Conservation (phyloP, 1,284 basidiomycete genomes). For the Malassezia vespertilionis region DNA sequence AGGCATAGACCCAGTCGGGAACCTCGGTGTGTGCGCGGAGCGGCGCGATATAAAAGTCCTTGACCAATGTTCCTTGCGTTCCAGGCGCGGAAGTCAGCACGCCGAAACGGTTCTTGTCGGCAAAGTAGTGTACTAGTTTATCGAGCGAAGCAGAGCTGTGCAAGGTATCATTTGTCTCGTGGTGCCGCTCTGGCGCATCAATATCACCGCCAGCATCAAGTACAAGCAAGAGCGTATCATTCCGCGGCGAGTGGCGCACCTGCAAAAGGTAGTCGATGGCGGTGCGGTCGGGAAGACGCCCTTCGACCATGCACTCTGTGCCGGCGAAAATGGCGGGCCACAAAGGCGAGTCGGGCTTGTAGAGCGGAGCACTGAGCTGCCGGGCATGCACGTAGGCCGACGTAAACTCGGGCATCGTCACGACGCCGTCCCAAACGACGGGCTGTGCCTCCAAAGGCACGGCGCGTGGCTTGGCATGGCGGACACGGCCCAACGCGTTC, state of each 20-base stretch:
- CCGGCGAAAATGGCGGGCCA: conserved; percentile 29
- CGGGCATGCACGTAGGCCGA: conserved; percentile 35
- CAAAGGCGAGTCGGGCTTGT: conserved; percentile 13
- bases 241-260: conserved; percentile 28
- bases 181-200: not conserved
- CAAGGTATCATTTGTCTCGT: conserved; percentile 18
- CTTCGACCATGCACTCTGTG: conserved; percentile 28
- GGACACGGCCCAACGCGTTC: conserved; percentile 11
- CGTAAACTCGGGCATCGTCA: conserved; percentile 39
- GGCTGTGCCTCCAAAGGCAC: conserved; percentile 17
- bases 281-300: conserved; percentile 33
- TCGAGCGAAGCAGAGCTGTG: conserved; percentile 20
- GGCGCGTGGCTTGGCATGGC: conserved; percentile 11
- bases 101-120: conserved; percentile 29
- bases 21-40: conserved; percentile 27
- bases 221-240: conserved; percentile 30
- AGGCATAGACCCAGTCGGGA: conserved; percentile 35
- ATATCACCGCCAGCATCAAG: conserved; percentile 23
- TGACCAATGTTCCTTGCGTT: conserved; percentile 30
- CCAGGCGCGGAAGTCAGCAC: conserved; percentile 22
- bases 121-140: conserved; percentile 23
- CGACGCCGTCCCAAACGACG: conserved; percentile 41
- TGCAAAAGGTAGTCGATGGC: conserved; percentile 40
- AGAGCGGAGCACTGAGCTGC: conserved; percentile 27
- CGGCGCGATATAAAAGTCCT: conserved; percentile 44